Evolutionary conservation across 768 basidiomycete genomes (phyloP).

Genomic region (Suillus brevipes): DNA sequence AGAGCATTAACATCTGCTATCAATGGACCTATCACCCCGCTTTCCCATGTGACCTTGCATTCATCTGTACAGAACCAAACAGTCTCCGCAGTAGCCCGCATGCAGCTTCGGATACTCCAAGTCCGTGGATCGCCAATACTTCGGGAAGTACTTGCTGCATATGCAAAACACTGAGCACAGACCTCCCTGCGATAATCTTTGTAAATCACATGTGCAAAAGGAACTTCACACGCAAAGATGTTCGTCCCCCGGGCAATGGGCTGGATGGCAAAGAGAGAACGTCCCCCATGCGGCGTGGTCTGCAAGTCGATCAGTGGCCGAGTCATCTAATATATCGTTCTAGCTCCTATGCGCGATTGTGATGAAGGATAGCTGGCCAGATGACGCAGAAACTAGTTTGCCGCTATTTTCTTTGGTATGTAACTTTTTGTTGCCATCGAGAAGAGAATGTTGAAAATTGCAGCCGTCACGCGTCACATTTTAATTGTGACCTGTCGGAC

Average conservation of each 20-base stretch:
- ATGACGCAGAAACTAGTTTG: background rate
- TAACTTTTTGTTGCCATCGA: background rate
- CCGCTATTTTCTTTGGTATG: background rate
- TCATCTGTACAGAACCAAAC: constrained; percentile 57
- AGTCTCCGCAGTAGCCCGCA: constrained; percentile 35
- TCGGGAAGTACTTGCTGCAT: constrained; percentile 37
- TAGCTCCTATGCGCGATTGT: background rate
- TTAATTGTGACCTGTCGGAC: no score
- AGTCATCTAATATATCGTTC: background rate
- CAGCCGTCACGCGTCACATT: background rate
- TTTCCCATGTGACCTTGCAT: constrained; percentile 49
- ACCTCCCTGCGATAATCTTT: constrained; percentile 67
- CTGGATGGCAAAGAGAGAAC: constrained; percentile 50
- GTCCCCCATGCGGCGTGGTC: constrained; percentile 49
- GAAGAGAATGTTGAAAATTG: background rate
- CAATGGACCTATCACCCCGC: constrained; percentile 33
- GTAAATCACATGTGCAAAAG: constrained; percentile 59
- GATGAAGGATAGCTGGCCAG: background rate
- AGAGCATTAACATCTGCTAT: constrained; percentile 34
- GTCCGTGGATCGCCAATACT: constrained; percentile 28
- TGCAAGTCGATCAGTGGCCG: constrained; percentile 17
- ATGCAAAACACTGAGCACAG: constrained; percentile 64
- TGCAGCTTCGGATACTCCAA: constrained; percentile 45
- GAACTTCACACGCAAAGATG: constrained; percentile 45
- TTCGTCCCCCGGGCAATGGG: constrained; percentile 44